phyloP scores from a whole-genome alignment of 2,329 filamentous ascomycete species.

The Myotisia sp. region DNA sequence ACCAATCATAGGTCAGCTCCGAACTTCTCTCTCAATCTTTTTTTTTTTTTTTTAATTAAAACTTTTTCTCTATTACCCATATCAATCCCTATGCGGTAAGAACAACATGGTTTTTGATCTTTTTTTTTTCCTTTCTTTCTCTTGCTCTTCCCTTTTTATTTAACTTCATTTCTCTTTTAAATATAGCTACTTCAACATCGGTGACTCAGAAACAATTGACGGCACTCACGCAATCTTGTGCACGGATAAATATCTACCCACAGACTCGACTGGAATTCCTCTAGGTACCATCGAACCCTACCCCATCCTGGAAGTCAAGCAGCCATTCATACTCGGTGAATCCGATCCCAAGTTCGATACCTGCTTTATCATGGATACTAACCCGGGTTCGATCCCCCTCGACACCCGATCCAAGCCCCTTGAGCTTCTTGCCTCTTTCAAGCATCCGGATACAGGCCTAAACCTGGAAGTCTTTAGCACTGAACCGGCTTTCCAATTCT shows the following conservation, averaged over 20 bases:
- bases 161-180: no score
- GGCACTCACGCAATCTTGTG: conserved; percentile 47
- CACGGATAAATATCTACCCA: conserved; percentile 54
- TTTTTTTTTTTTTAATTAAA: neutral
- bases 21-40: neutral
- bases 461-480: conserved; percentile 81
- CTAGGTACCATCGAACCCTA: conserved; percentile 51
- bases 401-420: conserved; percentile 54
- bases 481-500: conserved; percentile 94
- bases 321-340: conserved; percentile 57
- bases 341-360: conserved; percentile 68
- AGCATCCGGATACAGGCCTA: conserved; percentile 58
- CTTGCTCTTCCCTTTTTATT: no score
- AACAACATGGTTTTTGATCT: neutral
- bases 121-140: neutral
- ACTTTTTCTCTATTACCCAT: neutral
- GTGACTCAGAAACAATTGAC: conserved; percentile 41
- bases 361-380: conserved; percentile 66
- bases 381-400: conserved; percentile 45
- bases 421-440: conserved; percentile 53
- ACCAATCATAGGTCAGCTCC: conserved; percentile 78
- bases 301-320: conserved; percentile 48
- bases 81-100: no score
- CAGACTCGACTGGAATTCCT: conserved; percentile 62
- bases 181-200: conserved; percentile 54